Base-by-base conservation (phyloP, 306 rosid genomes). In the Pachyrhizus erosus region DNA sequence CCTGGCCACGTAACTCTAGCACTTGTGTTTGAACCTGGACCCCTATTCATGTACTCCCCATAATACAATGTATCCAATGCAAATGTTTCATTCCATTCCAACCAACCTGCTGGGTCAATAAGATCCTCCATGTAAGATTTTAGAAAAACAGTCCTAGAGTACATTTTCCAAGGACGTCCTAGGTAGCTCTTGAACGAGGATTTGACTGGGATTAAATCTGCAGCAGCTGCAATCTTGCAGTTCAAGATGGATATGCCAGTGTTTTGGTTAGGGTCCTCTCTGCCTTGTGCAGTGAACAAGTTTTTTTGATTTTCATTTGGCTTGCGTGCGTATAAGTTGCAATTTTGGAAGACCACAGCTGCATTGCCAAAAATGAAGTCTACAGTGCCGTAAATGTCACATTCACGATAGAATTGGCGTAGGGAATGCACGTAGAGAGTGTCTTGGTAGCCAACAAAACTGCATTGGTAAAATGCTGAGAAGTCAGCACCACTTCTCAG, bases 311-410 rank as follows among this genome's bases (percentile, higher is more conserved):
- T 87, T 0, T 75, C 72, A 20, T 84, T 84, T 4, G 98, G 98
- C 33, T 83, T 87, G 3, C 98, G 90, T 0, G 97, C 96, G 64
- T 94, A 94, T 2, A 94, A 24, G 79, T 89, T 91, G 86, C 97
- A 92, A 70, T 90, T 91, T 49, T 94, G 97, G 69, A 94, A 46
- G 2, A 94, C 94, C 0, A 82, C 93, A 0, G 94, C 97, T 0
- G 97, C 97, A 4, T 94, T 90, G 49, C 97, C 98, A 10, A 94
- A 94, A 78, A 94, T 86, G 89, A 94, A 94, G 77, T 91, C 98
- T 2, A 94, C 49, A 1, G 98, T 92, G 65, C 98, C 98, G 17
- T 92, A 94, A 39, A 94, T 49, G 80, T 94, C 96, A 40, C 98
- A 94, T 2, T 94, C 91, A 0, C 98, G 88, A 29, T 94, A 92